These are phyloP conservation scores for Prunus armeniaca DNA, from an alignment of 306 rosid genomes.

Conservation along the genomic window DNA sequence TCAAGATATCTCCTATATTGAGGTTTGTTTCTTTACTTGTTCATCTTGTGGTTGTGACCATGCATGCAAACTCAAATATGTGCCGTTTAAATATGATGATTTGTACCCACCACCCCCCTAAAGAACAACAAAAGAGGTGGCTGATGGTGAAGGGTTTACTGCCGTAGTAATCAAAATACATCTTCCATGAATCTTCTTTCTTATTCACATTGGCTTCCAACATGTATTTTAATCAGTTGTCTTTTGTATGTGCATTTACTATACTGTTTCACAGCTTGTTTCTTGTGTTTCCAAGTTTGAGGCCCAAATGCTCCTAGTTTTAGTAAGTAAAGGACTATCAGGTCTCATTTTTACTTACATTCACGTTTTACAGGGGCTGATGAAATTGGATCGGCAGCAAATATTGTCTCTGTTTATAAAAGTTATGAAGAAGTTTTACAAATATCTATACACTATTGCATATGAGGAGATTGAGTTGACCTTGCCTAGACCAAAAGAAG, in stretches of 20 bases:
- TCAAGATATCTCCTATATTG: constrained; percentile 58
- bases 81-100: neutral
- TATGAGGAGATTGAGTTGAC: constrained; percentile 73
- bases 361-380: constrained; percentile 53
- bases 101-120: neutral
- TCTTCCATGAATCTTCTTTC: neutral
- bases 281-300: no score
- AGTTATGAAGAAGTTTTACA: constrained; percentile 74
- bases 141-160: neutral
- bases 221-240: neutral
- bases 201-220: neutral
- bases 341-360: constrained; percentile 19
- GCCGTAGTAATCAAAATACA: no score
- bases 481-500: constrained; percentile 74
- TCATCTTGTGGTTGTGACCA: neutral
- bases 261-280: no score
- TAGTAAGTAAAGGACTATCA: neutral
- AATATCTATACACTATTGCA: constrained; percentile 51
- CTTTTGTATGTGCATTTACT: neutral
- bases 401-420: constrained; percentile 82
- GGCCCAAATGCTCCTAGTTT: neutral
- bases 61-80: neutral
- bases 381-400: constrained; percentile 68
- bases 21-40: constrained; percentile 50
- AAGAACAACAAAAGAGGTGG: neutral